Conservation (phyloP, 23 red algal species). For the Agarophyton chilense region DNA sequence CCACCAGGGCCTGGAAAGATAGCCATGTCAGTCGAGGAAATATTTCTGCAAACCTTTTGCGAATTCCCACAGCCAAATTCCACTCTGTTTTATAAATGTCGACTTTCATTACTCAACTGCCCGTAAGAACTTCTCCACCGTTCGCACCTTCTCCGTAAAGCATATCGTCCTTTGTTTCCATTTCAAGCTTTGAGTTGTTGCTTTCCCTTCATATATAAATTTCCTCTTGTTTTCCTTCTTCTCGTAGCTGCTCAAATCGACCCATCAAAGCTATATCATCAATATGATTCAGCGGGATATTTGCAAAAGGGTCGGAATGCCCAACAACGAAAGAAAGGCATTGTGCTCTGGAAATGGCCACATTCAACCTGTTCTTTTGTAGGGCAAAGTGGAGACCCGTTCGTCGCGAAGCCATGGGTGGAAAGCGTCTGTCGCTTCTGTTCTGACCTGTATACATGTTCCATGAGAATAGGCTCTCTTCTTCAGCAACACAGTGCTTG, state of each 20-base stretch:
- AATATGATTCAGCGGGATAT: constrained; percentile 27
- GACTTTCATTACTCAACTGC: no score
- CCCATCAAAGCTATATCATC: constrained; percentile 28
- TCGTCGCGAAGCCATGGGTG: not conserved
- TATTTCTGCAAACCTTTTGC: no score
- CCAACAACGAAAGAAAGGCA: constrained; percentile 81
- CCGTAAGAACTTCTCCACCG: not conserved
- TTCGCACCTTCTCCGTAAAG: not conserved
- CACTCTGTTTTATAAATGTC: no score
- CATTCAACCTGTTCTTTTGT: constrained; percentile 73
- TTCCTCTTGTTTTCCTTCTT: not conserved
- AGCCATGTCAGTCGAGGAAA: no score
- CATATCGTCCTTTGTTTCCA: not conserved
- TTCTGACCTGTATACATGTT: not conserved
- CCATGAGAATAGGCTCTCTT: not conserved
- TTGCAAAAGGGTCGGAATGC: constrained; percentile 4
- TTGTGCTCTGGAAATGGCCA: constrained; percentile 84
- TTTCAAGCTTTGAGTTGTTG: not conserved
- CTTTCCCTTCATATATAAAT: not conserved
- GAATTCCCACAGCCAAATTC: no score
- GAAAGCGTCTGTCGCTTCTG: not conserved
- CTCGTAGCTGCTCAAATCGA: constrained; percentile 30
- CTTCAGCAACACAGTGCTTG: not conserved
- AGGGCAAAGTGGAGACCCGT: constrained; percentile 57
- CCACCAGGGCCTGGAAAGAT: no score